Conservation (phyloP, 140 eudicot species). For the Senecio squalidus region DNA sequence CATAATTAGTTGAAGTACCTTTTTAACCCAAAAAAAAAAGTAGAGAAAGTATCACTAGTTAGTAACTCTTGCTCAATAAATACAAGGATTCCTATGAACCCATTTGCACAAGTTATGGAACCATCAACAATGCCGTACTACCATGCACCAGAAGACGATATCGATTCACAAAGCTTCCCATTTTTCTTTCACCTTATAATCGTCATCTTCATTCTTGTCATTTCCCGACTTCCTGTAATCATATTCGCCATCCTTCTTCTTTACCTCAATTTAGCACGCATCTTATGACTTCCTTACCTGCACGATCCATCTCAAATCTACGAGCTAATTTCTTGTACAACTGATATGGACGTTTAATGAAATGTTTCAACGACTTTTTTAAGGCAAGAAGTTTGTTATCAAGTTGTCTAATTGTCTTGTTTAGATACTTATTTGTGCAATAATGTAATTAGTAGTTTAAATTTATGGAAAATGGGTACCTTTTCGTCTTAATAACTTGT, state of each 20-base stretch:
- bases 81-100: slow-evolving; percentile 7
- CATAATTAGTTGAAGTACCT: no score
- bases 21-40: no score
- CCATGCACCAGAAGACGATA: slow-evolving; percentile 33
- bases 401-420: no score
- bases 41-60: no score
- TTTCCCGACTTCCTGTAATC: slow-evolving; percentile 21
- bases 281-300: not conserved
- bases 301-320: no score
- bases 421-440: not conserved
- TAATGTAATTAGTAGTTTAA: not conserved
- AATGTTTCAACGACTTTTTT: not conserved
- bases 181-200: slow-evolving; percentile 31
- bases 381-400: slow-evolving; percentile 11
- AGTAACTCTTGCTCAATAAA: slow-evolving; percentile 18
- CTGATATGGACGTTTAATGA: slow-evolving; percentile 2
- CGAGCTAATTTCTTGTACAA: not conserved
- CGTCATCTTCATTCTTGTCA: slow-evolving; percentile 22
- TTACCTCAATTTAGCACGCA: slow-evolving; percentile 21
- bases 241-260: slow-evolving; percentile 22
- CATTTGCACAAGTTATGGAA: not conserved
- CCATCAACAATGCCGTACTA: slow-evolving; percentile 19
- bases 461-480: not conserved
- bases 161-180: slow-evolving; percentile 18
- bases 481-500: not conserved